Evolutionary conservation across 192 early-diverging fungal species (phyloP).

Genomic region (Coemansia sp.): DNA sequence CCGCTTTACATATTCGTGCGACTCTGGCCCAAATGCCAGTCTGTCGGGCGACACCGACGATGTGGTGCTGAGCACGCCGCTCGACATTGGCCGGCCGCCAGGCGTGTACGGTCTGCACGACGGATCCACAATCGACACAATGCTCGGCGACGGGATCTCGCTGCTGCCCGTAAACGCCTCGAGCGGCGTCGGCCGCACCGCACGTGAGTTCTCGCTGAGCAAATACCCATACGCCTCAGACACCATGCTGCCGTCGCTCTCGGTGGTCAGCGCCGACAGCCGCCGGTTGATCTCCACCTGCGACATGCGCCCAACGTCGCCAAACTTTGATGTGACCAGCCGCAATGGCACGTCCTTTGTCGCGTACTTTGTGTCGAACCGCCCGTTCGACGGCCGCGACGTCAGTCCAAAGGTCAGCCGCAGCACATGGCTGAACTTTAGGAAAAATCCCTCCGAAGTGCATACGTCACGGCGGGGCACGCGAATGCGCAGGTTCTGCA

Average conservation of each 20-base stretch:
- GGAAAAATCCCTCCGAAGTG: slow-evolving; percentile 43
- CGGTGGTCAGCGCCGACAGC: slow-evolving; percentile 43
- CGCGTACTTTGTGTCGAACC: slow-evolving; percentile 40
- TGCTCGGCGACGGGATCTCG: slow-evolving; percentile 28
- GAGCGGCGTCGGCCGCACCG: slow-evolving; percentile 26
- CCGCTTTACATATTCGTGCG: slow-evolving; percentile 12
- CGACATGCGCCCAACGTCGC: slow-evolving; percentile 48
- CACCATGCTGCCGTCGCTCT: slow-evolving; percentile 40
- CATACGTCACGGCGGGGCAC: slow-evolving; percentile 51
- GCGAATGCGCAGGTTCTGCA: slow-evolving; percentile 50
- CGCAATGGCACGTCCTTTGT: slow-evolving; percentile 52
- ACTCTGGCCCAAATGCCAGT: slow-evolving; percentile 1
- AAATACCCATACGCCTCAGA: slow-evolving; percentile 50
- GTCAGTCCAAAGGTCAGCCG: slow-evolving; percentile 52
- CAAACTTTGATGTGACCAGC: slow-evolving; percentile 52
- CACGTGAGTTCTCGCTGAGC: slow-evolving; percentile 44
- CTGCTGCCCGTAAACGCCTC: slow-evolving; percentile 19
- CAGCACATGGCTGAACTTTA: slow-evolving; percentile 44
- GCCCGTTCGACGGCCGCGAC: slow-evolving; percentile 25
- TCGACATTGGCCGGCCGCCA: slow-evolving; percentile 10
- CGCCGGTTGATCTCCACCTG: slow-evolving; percentile 53
- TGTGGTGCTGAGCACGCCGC: slow-evolving; percentile 2
- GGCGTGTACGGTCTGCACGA: slow-evolving; percentile 19
- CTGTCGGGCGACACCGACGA: slow-evolving; percentile 8
- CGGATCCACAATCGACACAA: slow-evolving; percentile 12